Percentiles rank a stretch among this genome's conserved stretches.
phyloP scores from a whole-genome alignment of 257 asterid genomes.

The Capsicum pubescens region DNA sequence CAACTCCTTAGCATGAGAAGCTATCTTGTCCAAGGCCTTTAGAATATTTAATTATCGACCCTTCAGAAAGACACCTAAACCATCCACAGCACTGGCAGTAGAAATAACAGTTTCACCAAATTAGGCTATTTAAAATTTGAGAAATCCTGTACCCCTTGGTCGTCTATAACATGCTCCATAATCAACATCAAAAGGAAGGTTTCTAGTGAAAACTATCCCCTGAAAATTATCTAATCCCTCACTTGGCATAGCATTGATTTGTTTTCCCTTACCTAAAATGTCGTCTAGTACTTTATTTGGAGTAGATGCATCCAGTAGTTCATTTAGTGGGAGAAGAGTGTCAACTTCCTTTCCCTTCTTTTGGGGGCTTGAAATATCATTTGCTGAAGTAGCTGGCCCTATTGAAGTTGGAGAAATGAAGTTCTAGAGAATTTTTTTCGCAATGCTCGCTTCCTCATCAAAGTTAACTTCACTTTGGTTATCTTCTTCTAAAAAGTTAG shows the following conservation, averaged over 20 bases:
- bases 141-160: no score
- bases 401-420: constrained; percentile 57
- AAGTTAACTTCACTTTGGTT: constrained; percentile 53
- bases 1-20: constrained; percentile 73
- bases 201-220: no score
- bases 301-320: no score
- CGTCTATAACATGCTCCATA: no score
- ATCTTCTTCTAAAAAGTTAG: constrained; percentile 27
- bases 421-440: constrained; percentile 74
- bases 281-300: no score
- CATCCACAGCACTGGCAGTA: constrained; percentile 62
- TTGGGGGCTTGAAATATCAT: background rate
- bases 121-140: no score
- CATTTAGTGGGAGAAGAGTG: no score
- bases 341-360: constrained; percentile 39
- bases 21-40: constrained; percentile 81
- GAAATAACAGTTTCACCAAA: no score
- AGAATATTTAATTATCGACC: constrained; percentile 82
- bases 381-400: background rate
- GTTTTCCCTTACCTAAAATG: no score
- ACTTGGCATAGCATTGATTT: no score
- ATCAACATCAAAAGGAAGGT: no score
- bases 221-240: no score
- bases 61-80: constrained; percentile 70
- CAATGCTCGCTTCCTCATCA: constrained; percentile 72